Evolutionary conservation across 768 basidiomycete species (phyloP), one percentile per base, ranked within the genome.

Genomic region (Leccinum ochraceum): DNA sequence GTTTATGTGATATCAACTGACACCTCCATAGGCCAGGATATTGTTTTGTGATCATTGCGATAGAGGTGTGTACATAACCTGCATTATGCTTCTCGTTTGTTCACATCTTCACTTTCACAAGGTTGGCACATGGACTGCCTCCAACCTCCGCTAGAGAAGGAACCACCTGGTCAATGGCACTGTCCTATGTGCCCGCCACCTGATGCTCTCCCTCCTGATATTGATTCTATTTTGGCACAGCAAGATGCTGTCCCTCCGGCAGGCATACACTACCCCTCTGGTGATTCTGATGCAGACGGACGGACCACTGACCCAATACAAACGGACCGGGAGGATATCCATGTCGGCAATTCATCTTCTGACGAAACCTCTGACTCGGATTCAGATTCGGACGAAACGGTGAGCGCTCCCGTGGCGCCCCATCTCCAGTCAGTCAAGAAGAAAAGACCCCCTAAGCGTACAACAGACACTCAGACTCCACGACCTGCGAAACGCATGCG

Each of bases 21-120:
- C 55, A 13, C 55, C 36, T 52, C 30, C 30, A 57, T 69, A 95
- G 92, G 86, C 82, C 56, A 83, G 84, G 56, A 87, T 97, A 63
- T 74, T 98, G 56, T 90, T 98, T 66, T 98, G 96, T 73, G 96
- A 98, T 80, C 84, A 80, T 58, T 98, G 96, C 74, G 96, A 98
- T 79, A 81, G 94, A 82, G 94, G 91, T 86, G 72, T 44, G 34
- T 60, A 20, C 65, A 63, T 57, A 49, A 62, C 16, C 63, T 63
- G 7, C 58, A 36, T 53, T 36, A 26, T 22, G 52, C 36, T 24
- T 26, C 56, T 57, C 62, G 50, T 54, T 60, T 7, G 8, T 50
- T 66, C 54, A 53, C 53, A 7, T 32, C 48, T 55, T 6, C 22
- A 22, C 56, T 36, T 54, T 46, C 24, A 37, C 59, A 63, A 88